Conservation (phyloP, 1,284 basidiomycete species). For the Volvariella surrecta region DNA sequence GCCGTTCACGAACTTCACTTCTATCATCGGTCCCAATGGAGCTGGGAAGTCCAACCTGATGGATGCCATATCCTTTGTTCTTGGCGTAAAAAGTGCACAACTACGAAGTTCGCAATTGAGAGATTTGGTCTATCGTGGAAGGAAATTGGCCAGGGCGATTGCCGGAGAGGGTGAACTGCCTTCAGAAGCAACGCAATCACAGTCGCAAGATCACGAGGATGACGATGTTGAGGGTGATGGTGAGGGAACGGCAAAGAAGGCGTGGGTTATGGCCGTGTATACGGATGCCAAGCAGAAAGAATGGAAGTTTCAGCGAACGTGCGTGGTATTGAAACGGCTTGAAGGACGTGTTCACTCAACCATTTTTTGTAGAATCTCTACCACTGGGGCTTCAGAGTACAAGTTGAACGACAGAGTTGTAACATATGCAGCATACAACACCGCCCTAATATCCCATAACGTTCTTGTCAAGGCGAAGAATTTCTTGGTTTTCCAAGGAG, state of each 20-base stretch:
- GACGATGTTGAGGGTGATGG: constrained; percentile 55
- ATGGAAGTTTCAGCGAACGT: constrained; percentile 90
- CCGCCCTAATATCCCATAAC: constrained; percentile 81
- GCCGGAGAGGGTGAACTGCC: constrained; percentile 42
- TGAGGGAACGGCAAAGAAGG: constrained; percentile 82
- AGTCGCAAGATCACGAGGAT: constrained; percentile 41
- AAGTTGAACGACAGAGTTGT: constrained; percentile 74
- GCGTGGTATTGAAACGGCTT: constrained; percentile 23
- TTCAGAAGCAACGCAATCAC: constrained; percentile 11
- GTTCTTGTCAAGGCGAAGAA: constrained; percentile 99
- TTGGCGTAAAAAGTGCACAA: constrained; percentile 92
- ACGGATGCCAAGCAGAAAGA: constrained; percentile 72
- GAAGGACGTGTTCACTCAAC: constrained; percentile 6
- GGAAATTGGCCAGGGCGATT: constrained; percentile 55
- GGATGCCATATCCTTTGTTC: constrained; percentile 99
- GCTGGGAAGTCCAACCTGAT: constrained; percentile 99
- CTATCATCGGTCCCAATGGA: constrained; percentile 97
- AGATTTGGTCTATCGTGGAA: constrained; percentile 91
- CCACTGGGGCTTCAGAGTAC: constrained; percentile 82
- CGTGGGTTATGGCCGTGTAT: constrained; percentile 93
- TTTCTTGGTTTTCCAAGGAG: constrained; percentile 99
- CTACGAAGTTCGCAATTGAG: constrained; percentile 90
- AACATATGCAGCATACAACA: constrained; percentile 80
- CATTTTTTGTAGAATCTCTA: constrained; percentile 60
- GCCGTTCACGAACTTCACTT: constrained; percentile 90